phyloP scores from a whole-genome alignment of 306 rosid species.

The Begonia masoniana region DNA sequence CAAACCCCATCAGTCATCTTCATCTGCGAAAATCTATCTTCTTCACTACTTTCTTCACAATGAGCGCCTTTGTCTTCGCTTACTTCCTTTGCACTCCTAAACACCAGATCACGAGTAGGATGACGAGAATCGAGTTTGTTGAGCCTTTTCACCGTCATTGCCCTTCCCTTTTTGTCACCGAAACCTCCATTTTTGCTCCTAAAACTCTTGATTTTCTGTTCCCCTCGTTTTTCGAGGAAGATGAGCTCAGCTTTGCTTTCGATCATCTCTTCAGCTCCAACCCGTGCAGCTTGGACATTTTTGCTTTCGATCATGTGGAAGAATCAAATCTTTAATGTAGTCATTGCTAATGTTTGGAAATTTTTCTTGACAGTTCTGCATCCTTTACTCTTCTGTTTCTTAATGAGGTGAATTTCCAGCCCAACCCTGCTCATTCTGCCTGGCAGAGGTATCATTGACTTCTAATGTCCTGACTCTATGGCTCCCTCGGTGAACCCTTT shows the following conservation, averaged over 20 bases:
- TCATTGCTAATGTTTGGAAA: no score
- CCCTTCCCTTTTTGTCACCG: conserved; percentile 22
- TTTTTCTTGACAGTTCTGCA: no score
- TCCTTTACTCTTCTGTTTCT: no score
- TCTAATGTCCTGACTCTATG: no score
- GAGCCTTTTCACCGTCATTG: conserved; percentile 18
- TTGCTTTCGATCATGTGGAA: no score
- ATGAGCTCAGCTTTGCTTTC: conserved; percentile 23
- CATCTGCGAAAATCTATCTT: no score
- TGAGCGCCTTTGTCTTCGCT: no score
- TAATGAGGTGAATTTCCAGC: no score
- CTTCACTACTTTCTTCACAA: not conserved
- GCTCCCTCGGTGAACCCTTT: no score
- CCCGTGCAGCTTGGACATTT: conserved; percentile 15
- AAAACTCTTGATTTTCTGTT: conserved; percentile 34
- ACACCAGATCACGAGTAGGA: conserved; percentile 37
- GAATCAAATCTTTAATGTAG: no score
- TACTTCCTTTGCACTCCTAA: conserved; percentile 14
- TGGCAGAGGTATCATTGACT: no score
- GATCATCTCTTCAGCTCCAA: conserved; percentile 7
- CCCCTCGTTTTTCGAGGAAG: conserved; percentile 36
- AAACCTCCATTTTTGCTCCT: conserved; percentile 31
- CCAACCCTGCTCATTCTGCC: no score
- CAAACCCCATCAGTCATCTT: not conserved
- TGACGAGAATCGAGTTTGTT: conserved; percentile 40